These are phyloP conservation scores for Cryptococcus sp. DNA, from an alignment of 1,284 basidiomycete species.

Conservation along the genomic window DNA sequence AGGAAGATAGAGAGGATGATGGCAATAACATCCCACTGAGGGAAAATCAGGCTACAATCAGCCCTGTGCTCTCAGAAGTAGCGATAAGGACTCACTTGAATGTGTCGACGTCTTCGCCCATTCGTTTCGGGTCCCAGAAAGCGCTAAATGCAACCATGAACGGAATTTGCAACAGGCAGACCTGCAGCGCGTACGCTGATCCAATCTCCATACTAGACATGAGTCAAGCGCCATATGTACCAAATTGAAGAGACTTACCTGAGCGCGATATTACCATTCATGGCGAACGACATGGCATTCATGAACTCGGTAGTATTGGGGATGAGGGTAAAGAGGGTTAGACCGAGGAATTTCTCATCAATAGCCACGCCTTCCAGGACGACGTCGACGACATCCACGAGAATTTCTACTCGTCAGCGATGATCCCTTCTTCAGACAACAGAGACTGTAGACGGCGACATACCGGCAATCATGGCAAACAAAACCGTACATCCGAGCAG, in stretches of 20 bases:
- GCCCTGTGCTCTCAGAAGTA: not conserved
- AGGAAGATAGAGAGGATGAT: slow-evolving; percentile 94
- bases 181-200: slow-evolving; percentile 96
- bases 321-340: slow-evolving; percentile 94
- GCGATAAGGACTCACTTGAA: slow-evolving; percentile 66
- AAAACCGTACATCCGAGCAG: slow-evolving; percentile 82
- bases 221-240: too few species aligned
- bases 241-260: slow-evolving; percentile 66
- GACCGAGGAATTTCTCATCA: slow-evolving; percentile 95
- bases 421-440: too few species aligned
- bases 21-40: slow-evolving; percentile 95
- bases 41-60: slow-evolving; percentile 79
- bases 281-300: slow-evolving; percentile 99
- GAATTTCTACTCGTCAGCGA: slow-evolving; percentile 61
- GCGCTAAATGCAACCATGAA: slow-evolving; percentile 99
- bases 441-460: slow-evolving; percentile 27
- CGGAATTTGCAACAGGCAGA: slow-evolving; percentile 95
- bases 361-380: slow-evolving; percentile 89
- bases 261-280: slow-evolving; percentile 95
- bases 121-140: slow-evolving; percentile 76
- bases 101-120: slow-evolving; percentile 76
- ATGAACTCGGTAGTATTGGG: slow-evolving; percentile 99
- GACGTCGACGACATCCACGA: slow-evolving; percentile 94
- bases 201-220: slow-evolving; percentile 91
- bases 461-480: slow-evolving; percentile 94